Percentiles rank a stretch among this genome's conserved stretches.
Conservation (phyloP, 202 grass and related monocot genomes). For the Cymbopogon flexuosus region DNA sequence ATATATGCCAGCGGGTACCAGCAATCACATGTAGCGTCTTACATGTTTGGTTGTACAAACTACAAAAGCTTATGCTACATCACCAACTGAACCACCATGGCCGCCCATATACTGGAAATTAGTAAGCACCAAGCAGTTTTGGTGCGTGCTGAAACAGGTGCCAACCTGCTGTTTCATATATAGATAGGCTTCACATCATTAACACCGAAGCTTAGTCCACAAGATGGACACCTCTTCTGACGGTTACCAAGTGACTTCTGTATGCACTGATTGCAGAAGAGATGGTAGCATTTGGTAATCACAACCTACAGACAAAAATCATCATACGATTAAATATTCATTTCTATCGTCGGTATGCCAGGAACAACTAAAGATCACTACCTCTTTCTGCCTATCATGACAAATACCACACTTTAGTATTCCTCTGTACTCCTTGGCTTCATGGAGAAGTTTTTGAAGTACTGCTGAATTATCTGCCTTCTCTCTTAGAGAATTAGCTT, state of each 20-base stretch:
- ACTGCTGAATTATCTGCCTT: slow-evolving; percentile 52
- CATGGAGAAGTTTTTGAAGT: slow-evolving; percentile 67
- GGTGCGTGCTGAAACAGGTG: slow-evolving; percentile 5
- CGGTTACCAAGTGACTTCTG: slow-evolving; percentile 59
- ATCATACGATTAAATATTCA: not conserved
- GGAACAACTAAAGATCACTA: slow-evolving; percentile 28
- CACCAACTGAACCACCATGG: slow-evolving; percentile 23
- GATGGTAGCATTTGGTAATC: slow-evolving; percentile 90
- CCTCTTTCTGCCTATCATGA: slow-evolving; percentile 80
- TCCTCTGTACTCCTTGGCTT: slow-evolving; percentile 63
- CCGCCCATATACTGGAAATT: slow-evolving; percentile 1
- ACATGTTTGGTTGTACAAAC: slow-evolving; percentile 29
- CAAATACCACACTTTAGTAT: slow-evolving; percentile 78
- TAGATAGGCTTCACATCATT: slow-evolving; percentile 94
- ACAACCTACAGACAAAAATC: slow-evolving; percentile 55
- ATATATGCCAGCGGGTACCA: slow-evolving; percentile 25
- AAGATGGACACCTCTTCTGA: slow-evolving; percentile 64
- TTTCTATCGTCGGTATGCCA: not conserved
- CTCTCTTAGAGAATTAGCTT: slow-evolving; percentile 57
- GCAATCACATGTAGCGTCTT: slow-evolving; percentile 29
- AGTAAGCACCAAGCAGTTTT: not conserved
- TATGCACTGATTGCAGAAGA: slow-evolving; percentile 80
- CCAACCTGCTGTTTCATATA: slow-evolving; percentile 42
- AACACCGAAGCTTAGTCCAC: slow-evolving; percentile 23
- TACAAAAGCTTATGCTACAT: slow-evolving; percentile 28